Conservation (phyloP, 768 basidiomycete species). For the Harrya chromipes region DNA sequence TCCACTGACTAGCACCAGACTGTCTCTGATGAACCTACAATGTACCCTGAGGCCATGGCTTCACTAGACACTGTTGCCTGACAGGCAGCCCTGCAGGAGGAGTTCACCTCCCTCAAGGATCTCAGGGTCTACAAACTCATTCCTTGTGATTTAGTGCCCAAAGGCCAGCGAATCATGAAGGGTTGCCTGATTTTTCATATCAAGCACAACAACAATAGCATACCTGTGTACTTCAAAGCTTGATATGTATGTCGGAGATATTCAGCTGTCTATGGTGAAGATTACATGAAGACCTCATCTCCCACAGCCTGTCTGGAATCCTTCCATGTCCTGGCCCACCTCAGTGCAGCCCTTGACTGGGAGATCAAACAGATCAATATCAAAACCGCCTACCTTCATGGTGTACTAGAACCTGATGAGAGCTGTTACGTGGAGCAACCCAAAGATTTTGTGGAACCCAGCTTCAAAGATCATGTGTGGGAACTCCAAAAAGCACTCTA, state of each 20-base stretch:
- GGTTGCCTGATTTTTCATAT: slow-evolving; percentile 27
- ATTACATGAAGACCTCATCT: slow-evolving; percentile 42
- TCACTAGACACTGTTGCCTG: slow-evolving; percentile 16
- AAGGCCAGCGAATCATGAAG: slow-evolving; percentile 19
- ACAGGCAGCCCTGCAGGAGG: slow-evolving; percentile 20
- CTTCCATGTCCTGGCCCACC: slow-evolving; percentile 34
- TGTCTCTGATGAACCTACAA: slow-evolving; percentile 14
- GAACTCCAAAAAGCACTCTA: slow-evolving; percentile 22
- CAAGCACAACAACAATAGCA: slow-evolving; percentile 20
- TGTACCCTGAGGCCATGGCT: slow-evolving; percentile 14
- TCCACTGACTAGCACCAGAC: neutral
- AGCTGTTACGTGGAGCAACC: slow-evolving; percentile 36
- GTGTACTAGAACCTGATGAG: slow-evolving; percentile 29
- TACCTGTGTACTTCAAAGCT: slow-evolving; percentile 32
- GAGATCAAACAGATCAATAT: slow-evolving; percentile 40
- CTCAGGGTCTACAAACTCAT: slow-evolving; percentile 21
- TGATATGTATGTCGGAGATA: slow-evolving; percentile 42
- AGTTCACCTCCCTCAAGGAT: slow-evolving; percentile 16
- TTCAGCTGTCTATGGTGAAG: slow-evolving; percentile 38
- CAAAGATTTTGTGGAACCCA: slow-evolving; percentile 21
- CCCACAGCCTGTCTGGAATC: slow-evolving; percentile 40
- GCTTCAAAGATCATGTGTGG: slow-evolving; percentile 13
- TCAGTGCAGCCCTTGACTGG: slow-evolving; percentile 34
- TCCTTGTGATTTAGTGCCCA: slow-evolving; percentile 16
- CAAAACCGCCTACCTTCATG: slow-evolving; percentile 40